These are phyloP conservation scores for Candida adriatica DNA, from an alignment of 805 yeast genomes.

Conservation along the genomic window DNA sequence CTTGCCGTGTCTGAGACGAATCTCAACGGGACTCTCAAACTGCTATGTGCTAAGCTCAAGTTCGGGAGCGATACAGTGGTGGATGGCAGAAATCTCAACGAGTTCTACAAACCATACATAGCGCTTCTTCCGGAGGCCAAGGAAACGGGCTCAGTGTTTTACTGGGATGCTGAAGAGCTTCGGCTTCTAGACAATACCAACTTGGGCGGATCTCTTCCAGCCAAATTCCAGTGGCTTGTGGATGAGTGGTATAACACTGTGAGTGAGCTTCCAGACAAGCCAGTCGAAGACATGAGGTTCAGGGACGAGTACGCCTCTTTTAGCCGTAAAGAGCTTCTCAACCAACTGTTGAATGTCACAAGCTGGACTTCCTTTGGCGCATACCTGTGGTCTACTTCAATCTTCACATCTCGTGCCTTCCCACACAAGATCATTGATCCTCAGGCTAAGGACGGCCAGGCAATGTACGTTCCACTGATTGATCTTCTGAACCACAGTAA, in stretches of 20 bases:
- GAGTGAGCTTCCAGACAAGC: slow-evolving; percentile 8
- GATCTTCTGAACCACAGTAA: slow-evolving; percentile 76
- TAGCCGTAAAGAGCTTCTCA: slow-evolving; percentile 14
- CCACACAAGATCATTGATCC: slow-evolving; percentile 45
- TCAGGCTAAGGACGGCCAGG: slow-evolving; percentile 33
- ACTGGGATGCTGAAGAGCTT: slow-evolving; percentile 53
- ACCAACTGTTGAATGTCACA: slow-evolving; percentile 14
- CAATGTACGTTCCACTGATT: slow-evolving; percentile 70
- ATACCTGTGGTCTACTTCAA: slow-evolving; percentile 68
- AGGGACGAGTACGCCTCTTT: slow-evolving; percentile 12
- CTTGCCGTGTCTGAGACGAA: slow-evolving; percentile 9
- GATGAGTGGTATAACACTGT: slow-evolving; percentile 51
- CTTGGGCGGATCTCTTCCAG: slow-evolving; percentile 44
- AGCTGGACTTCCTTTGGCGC: slow-evolving; percentile 62
- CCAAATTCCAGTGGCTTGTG: slow-evolving; percentile 38
- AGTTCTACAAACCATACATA: slow-evolving; percentile 38
- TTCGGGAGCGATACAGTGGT: slow-evolving; percentile 22
- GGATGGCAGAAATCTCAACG: slow-evolving; percentile 17
- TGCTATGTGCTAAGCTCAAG: slow-evolving; percentile 36
- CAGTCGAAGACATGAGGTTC: slow-evolving; percentile 15
- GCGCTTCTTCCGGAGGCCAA: slow-evolving; percentile 39
- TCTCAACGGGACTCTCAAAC: slow-evolving; percentile 29
- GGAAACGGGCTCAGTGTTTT: slow-evolving; percentile 46
- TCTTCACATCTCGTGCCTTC: slow-evolving; percentile 74
- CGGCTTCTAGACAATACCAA: slow-evolving; percentile 59